Conservation (phyloP, 1,139 yeast species). For the Kluyveromyces marxianus region DNA sequence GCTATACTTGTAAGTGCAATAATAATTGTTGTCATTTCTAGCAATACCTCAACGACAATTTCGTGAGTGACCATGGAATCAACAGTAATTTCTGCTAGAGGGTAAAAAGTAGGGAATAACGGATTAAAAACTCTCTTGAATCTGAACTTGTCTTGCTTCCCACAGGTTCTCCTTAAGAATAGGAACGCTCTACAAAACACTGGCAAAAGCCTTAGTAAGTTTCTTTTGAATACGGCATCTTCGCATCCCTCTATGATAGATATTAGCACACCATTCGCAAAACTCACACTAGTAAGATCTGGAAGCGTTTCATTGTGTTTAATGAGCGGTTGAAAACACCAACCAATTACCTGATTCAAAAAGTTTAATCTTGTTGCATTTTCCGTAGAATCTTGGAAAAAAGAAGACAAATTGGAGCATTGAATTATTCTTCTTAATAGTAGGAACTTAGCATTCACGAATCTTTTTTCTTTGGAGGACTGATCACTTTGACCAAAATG, state of each 20-base stretch:
- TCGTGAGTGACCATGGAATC: conserved; percentile 73
- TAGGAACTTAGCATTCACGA: conserved; percentile 16
- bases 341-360: conserved; percentile 34
- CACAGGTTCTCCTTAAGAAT: conserved; percentile 47
- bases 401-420: conserved; percentile 5
- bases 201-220: conserved; percentile 46
- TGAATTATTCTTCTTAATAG: conserved; percentile 18
- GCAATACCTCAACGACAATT: conserved; percentile 60
- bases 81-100: conserved; percentile 57
- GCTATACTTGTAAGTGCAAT: conserved; percentile 51
- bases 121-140: conserved; percentile 57
- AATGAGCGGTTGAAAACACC: conserved; percentile 56
- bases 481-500: conserved; percentile 9
- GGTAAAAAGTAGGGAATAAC: conserved; percentile 62
- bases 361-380: conserved; percentile 12
- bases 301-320: conserved; percentile 46
- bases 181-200: conserved; percentile 45
- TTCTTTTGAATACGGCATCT: conserved; percentile 35
- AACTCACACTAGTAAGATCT: conserved; percentile 31
- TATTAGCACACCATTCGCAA: conserved; percentile 52
- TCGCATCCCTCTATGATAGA: conserved; percentile 17
- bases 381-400: neutral
- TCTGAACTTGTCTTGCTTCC: conserved; percentile 44
- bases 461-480: conserved; percentile 15
- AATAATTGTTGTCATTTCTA: conserved; percentile 60